Evolutionary conservation across 768 basidiomycete genomes (phyloP).

Genomic region (Kwoniella dendrophila): DNA sequence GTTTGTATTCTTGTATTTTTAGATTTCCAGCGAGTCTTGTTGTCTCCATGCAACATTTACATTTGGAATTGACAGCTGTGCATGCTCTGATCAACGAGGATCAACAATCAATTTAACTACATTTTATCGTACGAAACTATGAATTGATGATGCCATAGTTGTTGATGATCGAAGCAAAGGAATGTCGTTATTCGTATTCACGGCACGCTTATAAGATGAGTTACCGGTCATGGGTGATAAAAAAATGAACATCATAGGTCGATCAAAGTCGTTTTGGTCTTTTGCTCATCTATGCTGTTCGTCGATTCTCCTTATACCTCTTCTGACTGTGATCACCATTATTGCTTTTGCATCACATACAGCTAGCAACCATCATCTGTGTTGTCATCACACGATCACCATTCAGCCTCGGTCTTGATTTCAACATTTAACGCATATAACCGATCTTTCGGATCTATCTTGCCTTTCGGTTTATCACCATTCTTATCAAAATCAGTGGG

Average conservation of each 20-base stretch:
- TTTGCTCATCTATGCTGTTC: background rate
- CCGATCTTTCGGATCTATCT: constrained; percentile 12
- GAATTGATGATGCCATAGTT: background rate
- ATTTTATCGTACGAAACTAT: background rate
- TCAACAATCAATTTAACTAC: background rate
- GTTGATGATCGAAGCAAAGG: too few relatives aligned
- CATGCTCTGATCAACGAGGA: constrained; percentile 8
- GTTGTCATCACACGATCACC: background rate
- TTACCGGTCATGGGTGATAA: background rate
- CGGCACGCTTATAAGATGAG: too few relatives aligned
- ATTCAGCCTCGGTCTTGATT: background rate
- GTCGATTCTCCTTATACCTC: background rate
- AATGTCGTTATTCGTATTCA: too few relatives aligned
- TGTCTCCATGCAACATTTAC: too few relatives aligned
- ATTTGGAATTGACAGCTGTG: too few relatives aligned
- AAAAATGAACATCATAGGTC: background rate
- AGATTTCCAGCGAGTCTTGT: background rate
- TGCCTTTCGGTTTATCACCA: background rate
- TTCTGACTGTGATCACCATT: background rate
- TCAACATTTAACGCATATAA: background rate
- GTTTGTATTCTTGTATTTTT: background rate
- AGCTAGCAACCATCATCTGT: background rate
- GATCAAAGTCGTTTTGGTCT: background rate
- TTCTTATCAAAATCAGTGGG: too few relatives aligned
- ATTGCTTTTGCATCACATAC: background rate